Conservation (phyloP, 2,329 filamentous ascomycete genomes). For the Neonectria ditissima region DNA sequence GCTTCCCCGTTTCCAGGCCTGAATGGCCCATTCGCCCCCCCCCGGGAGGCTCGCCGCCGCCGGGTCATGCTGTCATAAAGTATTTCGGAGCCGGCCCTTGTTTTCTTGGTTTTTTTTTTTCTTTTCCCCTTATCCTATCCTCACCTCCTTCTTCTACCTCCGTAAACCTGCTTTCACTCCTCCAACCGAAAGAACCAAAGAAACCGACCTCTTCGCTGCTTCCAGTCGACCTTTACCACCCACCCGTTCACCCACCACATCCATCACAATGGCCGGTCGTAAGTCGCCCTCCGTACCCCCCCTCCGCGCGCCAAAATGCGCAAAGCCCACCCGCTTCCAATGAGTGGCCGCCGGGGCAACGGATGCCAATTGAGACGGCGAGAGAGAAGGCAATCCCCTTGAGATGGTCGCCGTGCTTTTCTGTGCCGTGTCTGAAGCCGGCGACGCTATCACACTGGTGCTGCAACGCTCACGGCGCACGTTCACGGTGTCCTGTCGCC, state of each 20-base stretch:
- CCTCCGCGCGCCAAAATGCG: slow-evolving; percentile 22
- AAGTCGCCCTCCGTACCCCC: slow-evolving; percentile 50
- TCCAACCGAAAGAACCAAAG: slow-evolving; percentile 24
- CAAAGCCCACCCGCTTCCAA: not conserved
- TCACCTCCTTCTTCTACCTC: slow-evolving; percentile 27
- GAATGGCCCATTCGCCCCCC: slow-evolving; percentile 8
- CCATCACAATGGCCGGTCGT: slow-evolving; percentile 60
- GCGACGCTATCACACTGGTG: slow-evolving; percentile 9
- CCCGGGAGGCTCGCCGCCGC: slow-evolving; percentile 21
- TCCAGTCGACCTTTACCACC: not conserved
- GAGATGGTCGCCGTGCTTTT: slow-evolving; percentile 19
- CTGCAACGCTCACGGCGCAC: slow-evolving; percentile 10
- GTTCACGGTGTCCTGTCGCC: slow-evolving; percentile 32
- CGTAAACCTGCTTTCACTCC: slow-evolving; percentile 32
- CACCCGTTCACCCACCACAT: slow-evolving; percentile 37
- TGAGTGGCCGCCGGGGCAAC: slow-evolving; percentile 15
- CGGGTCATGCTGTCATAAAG: slow-evolving; percentile 57
- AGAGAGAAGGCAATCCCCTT: slow-evolving; percentile 17
- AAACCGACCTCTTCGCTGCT: slow-evolving; percentile 27
- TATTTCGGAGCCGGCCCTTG: slow-evolving; percentile 45
- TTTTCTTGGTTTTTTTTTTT: slow-evolving; percentile 41
- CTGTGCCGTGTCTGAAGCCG: slow-evolving; percentile 7
- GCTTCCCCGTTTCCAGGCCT: slow-evolving; percentile 7
- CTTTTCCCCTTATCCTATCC: slow-evolving; percentile 36
- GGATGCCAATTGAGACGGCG: slow-evolving; percentile 38